A percentile compares a stretch with the other conserved stretches of the same genome.
Conservation (phyloP, 495 filamentous ascomycete species). For the Penicillium roqueforti region DNA sequence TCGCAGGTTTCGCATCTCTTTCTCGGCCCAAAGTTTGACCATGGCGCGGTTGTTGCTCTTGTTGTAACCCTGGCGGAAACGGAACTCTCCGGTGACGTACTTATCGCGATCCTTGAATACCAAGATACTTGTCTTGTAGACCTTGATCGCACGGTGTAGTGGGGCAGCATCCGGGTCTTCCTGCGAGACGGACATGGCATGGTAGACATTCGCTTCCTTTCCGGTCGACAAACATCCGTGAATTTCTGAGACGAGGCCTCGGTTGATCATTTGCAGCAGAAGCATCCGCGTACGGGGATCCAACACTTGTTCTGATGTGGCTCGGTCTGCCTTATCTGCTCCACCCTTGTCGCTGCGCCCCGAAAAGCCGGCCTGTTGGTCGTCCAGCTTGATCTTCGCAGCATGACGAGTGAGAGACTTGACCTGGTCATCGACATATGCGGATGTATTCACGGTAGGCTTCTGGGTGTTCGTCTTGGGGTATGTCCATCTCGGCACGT, state of each 20-base stretch:
- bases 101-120: slow-evolving; percentile 96
- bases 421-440: slow-evolving; percentile 82
- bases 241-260: slow-evolving; percentile 72
- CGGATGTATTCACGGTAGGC: slow-evolving; percentile 71
- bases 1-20: slow-evolving; percentile 92
- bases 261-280: slow-evolving; percentile 89
- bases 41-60: slow-evolving; percentile 90
- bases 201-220: slow-evolving; percentile 97
- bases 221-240: slow-evolving; percentile 92
- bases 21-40: slow-evolving; percentile 98
- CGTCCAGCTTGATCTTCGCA: slow-evolving; percentile 80
- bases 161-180: slow-evolving; percentile 40
- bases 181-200: slow-evolving; percentile 56
- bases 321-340: slow-evolving; percentile 88
- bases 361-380: slow-evolving; percentile 50
- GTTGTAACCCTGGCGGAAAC: slow-evolving; percentile 77
- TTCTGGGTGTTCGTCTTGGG: slow-evolving; percentile 82
- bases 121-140: slow-evolving; percentile 95
- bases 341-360: slow-evolving; percentile 48
- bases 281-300: slow-evolving; percentile 95
- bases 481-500: slow-evolving; percentile 51
- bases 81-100: slow-evolving; percentile 88
- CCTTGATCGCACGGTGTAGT: slow-evolving; percentile 81
- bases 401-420: slow-evolving; percentile 79
- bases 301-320: slow-evolving; percentile 88